A percentile compares a stretch with the other conserved stretches of the same genome.
Evolutionary conservation across 192 early-diverging fungal genomes (phyloP).

Genomic region (Fimicolochytrium jonesii): DNA sequence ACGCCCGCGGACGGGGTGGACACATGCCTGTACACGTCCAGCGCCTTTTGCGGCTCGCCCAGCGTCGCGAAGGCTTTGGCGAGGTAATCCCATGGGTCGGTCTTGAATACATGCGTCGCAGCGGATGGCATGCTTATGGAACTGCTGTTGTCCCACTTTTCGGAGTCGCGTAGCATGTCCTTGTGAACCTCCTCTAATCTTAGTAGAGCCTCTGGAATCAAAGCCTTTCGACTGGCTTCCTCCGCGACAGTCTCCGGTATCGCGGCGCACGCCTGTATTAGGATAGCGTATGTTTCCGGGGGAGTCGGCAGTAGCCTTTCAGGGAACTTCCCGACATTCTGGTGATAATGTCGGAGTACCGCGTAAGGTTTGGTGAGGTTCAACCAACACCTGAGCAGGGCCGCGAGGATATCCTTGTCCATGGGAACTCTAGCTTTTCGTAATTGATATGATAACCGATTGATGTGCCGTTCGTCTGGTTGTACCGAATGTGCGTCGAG

Average conservation of each 20-base stretch:
- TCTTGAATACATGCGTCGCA: too few species aligned
- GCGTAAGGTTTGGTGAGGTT: background rate
- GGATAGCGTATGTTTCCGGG: background rate
- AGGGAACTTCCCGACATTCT: background rate
- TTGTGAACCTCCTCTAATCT: too few species aligned
- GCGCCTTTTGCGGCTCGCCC: too few species aligned
- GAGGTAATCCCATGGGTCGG: too few species aligned
- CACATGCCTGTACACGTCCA: too few species aligned
- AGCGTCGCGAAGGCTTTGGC: too few species aligned
- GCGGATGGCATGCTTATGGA: too few species aligned
- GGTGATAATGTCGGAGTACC: background rate
- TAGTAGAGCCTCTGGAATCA: too few species aligned
- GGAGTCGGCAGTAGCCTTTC: background rate
- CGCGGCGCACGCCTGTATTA: slow-evolving; percentile 12
- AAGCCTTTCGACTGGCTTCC: too few species aligned
- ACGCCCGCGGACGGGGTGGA: too few species aligned
- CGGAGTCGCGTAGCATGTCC: too few species aligned
- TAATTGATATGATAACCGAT: background rate
- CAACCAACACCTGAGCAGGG: background rate
- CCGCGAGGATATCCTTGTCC: background rate
- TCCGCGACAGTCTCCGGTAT: background rate
- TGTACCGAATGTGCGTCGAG: background rate
- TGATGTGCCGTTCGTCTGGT: slow-evolving; percentile 1
- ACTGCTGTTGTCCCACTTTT: too few species aligned
- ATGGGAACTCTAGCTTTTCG: background rate